A percentile compares a stretch with the other conserved stretches of the same genome.
Evolutionary conservation across 1,284 basidiomycete species (phyloP).

Genomic region (Sporisorium iseilematis-ciliati): DNA sequence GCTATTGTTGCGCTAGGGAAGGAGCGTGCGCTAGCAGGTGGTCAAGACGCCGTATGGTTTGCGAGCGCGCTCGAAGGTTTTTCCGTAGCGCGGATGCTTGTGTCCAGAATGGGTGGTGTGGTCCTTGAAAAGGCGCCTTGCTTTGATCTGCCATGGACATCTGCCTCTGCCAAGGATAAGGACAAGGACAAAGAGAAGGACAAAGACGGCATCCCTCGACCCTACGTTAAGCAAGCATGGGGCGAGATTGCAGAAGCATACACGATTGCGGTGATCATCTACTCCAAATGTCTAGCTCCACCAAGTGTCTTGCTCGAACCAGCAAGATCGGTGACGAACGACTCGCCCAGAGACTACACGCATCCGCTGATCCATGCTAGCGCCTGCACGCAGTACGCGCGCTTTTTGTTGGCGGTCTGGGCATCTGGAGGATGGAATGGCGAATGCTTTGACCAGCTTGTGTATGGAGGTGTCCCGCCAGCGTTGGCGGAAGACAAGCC

Average conservation of each 20-base stretch:
- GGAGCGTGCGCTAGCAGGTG: slow-evolving; percentile 67
- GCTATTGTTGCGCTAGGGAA: slow-evolving; percentile 53
- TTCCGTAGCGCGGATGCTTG: slow-evolving; percentile 61
- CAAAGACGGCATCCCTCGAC: slow-evolving; percentile 48
- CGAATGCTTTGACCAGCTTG: slow-evolving; percentile 67
- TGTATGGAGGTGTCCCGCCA: slow-evolving; percentile 67
- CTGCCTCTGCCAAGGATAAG: slow-evolving; percentile 46
- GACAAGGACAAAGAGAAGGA: slow-evolving; percentile 59
- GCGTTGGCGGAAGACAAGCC: slow-evolving; percentile 58
- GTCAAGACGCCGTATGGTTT: slow-evolving; percentile 69
- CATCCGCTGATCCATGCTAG: slow-evolving; percentile 66
- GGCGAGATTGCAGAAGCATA: slow-evolving; percentile 67
- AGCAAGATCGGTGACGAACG: slow-evolving; percentile 58
- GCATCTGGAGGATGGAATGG: slow-evolving; percentile 67
- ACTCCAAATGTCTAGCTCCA: slow-evolving; percentile 67
- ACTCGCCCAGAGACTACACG: slow-evolving; percentile 67
- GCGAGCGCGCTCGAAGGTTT: slow-evolving; percentile 67
- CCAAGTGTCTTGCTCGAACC: slow-evolving; percentile 59
- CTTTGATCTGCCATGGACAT: slow-evolving; percentile 47
- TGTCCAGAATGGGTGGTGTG: slow-evolving; percentile 61
- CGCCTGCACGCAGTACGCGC: slow-evolving; percentile 63
- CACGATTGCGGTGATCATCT: slow-evolving; percentile 62
- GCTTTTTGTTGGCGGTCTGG: slow-evolving; percentile 67
- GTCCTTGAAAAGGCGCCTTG: slow-evolving; percentile 62
- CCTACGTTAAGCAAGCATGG: slow-evolving; percentile 58